These are phyloP conservation scores for Aureoboletus auriporus DNA, from an alignment of 768 basidiomycete genomes.

Conservation along the genomic window DNA sequence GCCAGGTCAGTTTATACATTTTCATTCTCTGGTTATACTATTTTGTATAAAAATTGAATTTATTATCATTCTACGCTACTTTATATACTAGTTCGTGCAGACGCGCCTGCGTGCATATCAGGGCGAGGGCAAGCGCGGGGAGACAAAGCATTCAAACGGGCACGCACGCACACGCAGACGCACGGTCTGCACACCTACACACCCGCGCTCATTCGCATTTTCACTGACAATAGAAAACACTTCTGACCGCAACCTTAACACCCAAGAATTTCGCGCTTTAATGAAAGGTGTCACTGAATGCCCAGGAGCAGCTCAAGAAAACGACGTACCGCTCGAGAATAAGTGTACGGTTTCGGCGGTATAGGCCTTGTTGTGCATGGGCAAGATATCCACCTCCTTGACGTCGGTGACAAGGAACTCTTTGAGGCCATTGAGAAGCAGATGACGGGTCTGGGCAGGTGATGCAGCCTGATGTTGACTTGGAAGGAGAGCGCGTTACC, in stretches of 20 bases:
- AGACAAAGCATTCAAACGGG: too few relatives aligned
- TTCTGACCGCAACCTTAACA: constrained; percentile 92
- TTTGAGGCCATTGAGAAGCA: constrained; percentile 94
- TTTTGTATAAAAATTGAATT: too few relatives aligned
- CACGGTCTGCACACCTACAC: too few relatives aligned
- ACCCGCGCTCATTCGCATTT: too few relatives aligned
- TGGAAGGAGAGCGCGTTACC: constrained; percentile 42
- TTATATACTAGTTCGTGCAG: too few relatives aligned
- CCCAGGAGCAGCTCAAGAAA: not conserved
- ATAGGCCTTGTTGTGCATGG: constrained; percentile 97
- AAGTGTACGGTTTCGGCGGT: constrained; percentile 87
- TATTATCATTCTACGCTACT: too few relatives aligned
- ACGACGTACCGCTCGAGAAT: constrained; percentile 78
- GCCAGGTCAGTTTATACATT: too few relatives aligned
- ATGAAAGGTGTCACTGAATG: constrained; percentile 7
- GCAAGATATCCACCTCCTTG: constrained; percentile 88
- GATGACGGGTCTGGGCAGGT: constrained; percentile 71
- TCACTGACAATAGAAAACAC: constrained; percentile 37
- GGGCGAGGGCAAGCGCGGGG: too few relatives aligned
- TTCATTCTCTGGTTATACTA: too few relatives aligned
- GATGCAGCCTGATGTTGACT: constrained; percentile 1
- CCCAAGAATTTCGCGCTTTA: constrained; percentile 77
- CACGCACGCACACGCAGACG: too few relatives aligned
- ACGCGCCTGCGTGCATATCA: too few relatives aligned
- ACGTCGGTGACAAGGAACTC: constrained; percentile 94